Evolutionary conservation across 805 yeast genomes (phyloP), one percentile per base, ranked within the genome.

Genomic region (Huiozyma naganishii): DNA sequence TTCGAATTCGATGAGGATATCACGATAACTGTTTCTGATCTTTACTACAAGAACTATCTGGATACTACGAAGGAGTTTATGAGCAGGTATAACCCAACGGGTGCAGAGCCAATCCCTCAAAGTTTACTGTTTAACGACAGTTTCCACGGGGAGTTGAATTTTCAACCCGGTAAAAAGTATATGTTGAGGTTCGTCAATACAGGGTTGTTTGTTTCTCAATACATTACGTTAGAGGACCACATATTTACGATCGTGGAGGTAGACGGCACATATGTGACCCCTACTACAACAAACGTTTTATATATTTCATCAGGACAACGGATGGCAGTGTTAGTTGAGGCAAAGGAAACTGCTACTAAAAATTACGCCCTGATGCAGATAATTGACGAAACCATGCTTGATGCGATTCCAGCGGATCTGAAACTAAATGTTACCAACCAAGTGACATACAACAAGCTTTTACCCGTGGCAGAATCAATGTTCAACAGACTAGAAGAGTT

Each of bases 251-350:
- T 83, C 32, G 82, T 83, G 30, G 92, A 82, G 58, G 76, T 80
- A 27, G 94, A 83, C 57, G 92, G 94, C 43, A 73, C 78, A 13
- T 77, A 70, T 45, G 79, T 79, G 27, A 70, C 79, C 48, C 84
- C 84, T 2, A 67, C 69, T 40, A 66, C 62, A 1, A 73, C 81
- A 5, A 71, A 75, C 29, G 67, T 76, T 58, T 50, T 82, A 29
- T 80, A 82, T 55, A 54, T 83, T 34, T 72, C 90, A 0, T 87
- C 83, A 17, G 96, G 90, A 7, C 96, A 89, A 65, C 70, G 97
- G 57, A 76, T 82, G 57, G 71, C 85, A 35, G 81, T 85, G 1
- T 64, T 86, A 48, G 64, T 87, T 12, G 72, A 70, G 34, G 74
- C 92, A 12, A 73, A 70, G 36, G 78, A 78, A 55, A 45, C 47